Evolutionary conservation across 1,284 basidiomycete species (phyloP).

Genomic region (Schizophyllum amplum): DNA sequence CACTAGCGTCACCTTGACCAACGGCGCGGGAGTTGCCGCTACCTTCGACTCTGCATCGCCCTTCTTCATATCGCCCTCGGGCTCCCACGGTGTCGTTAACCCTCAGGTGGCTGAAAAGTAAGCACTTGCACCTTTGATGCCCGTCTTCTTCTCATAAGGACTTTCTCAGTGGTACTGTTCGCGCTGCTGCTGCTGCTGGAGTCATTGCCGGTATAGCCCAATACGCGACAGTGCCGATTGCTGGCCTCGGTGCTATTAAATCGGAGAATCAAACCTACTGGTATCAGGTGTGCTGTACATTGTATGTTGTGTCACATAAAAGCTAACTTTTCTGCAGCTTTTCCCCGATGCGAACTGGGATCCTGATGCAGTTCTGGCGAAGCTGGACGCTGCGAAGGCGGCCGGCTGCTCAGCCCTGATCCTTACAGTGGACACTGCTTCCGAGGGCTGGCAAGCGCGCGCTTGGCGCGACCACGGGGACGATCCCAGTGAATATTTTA

Average conservation of each 20-base stretch:
- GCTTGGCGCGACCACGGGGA: neutral
- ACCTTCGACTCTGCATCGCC: constrained; percentile 18
- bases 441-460: constrained; percentile 10
- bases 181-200: neutral
- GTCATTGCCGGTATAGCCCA: constrained; percentile 17
- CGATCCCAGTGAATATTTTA: neutral
- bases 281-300: constrained; percentile 21
- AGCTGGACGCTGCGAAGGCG: constrained; percentile 18
- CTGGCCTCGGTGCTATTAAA: constrained; percentile 18
- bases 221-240: constrained; percentile 20
- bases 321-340: constrained; percentile 2
- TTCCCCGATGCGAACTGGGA: neutral
- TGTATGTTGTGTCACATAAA: neutral
- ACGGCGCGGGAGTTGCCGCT: neutral
- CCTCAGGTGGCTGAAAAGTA: constrained; percentile 18
- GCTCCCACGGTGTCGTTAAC: constrained; percentile 12
- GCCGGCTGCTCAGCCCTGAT: constrained; percentile 24
- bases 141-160: constrained; percentile 19
- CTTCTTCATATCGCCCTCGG: constrained; percentile 20
- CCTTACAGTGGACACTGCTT: constrained; percentile 24
- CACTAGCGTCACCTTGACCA: neutral
- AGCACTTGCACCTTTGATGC: constrained; percentile 18
- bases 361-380: constrained; percentile 10
- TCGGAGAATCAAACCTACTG: constrained; percentile 18
- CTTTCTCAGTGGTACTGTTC: constrained; percentile 1